Conservation (phyloP, 139 green algal species). For the Tetradesmus obliquus region DNA sequence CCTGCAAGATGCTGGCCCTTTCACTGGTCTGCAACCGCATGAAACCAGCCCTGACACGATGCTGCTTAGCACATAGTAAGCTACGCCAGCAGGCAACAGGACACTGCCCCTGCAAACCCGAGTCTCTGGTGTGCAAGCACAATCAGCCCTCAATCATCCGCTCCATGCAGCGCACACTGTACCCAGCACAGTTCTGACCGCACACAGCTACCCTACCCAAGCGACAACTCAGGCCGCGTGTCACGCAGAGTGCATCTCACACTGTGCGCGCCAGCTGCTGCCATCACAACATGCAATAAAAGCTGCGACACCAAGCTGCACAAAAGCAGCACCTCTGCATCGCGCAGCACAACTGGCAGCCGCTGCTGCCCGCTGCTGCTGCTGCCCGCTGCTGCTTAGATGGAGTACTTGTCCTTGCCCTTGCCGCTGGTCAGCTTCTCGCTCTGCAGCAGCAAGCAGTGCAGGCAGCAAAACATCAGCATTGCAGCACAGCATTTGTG, state of each 20-base stretch:
- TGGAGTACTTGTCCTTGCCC: conserved; percentile 90
- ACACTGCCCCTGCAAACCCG: neutral
- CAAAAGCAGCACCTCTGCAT: neutral
- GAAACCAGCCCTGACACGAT: neutral
- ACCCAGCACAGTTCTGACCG: neutral
- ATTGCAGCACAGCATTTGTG: neutral
- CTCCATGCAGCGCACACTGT: neutral
- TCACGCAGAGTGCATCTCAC: neutral
- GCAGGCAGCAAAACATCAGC: neutral
- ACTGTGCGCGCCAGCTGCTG: neutral
- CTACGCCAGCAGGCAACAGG: neutral
- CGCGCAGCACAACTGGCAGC: neutral
- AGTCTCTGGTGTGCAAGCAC: neutral
- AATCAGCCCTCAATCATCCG: neutral
- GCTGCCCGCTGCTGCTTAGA: conserved; percentile 63
- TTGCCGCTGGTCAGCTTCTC: conserved; percentile 87
- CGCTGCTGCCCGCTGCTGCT: conserved; percentile 11
- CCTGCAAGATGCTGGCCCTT: neutral
- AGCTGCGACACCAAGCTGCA: too few relatives aligned
- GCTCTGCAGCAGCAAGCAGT: conserved; percentile 45
- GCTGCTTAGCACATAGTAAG: neutral
- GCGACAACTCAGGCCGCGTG: neutral
- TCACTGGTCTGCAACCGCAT: neutral
- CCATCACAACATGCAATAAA: neutral
- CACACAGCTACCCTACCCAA: neutral